Percentiles rank a stretch among this genome's conserved stretches.
These are phyloP conservation scores for Phaeoacremonium minimum DNA, from an alignment of 2,329 filamentous ascomycete species.

Conservation along the genomic window DNA sequence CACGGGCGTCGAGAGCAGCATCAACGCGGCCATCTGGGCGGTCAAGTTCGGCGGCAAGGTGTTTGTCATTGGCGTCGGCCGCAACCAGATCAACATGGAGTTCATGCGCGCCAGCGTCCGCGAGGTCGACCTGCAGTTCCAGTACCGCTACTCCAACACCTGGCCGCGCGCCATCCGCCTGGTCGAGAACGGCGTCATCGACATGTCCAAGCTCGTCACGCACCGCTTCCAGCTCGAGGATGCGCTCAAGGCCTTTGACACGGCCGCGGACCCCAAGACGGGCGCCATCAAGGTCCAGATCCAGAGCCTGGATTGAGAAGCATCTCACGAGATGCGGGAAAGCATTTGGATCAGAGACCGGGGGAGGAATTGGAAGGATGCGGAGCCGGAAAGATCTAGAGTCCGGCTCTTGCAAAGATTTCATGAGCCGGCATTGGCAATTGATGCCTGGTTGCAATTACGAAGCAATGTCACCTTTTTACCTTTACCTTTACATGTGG, in stretches of 20 bases:
- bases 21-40: constrained; percentile 81
- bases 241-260: constrained; percentile 84
- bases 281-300: constrained; percentile 99
- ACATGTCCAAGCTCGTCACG: constrained; percentile 78
- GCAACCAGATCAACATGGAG: constrained; percentile 90
- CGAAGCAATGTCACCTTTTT: no score
- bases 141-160: constrained; percentile 94
- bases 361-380: no score
- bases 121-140: constrained; percentile 93
- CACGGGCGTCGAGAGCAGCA: constrained; percentile 88
- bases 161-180: constrained; percentile 92
- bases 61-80: constrained; percentile 93
- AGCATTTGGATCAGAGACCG: no score
- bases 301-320: constrained; percentile 58
- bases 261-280: constrained; percentile 80
- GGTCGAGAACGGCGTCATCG: constrained; percentile 77
- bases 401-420: no score
- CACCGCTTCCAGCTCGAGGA: constrained; percentile 85
- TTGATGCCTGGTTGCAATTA: no score
- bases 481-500: no score
- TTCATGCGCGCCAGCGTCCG: constrained; percentile 90
- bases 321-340: no score
- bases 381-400: no score
- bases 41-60: constrained; percentile 95
- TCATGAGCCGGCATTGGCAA: no score